A percentile compares a stretch with the other conserved stretches of the same genome.
phyloP scores from a whole-genome alignment of 129 eudicot genomes.

The Pulicaria dysenterica region DNA sequence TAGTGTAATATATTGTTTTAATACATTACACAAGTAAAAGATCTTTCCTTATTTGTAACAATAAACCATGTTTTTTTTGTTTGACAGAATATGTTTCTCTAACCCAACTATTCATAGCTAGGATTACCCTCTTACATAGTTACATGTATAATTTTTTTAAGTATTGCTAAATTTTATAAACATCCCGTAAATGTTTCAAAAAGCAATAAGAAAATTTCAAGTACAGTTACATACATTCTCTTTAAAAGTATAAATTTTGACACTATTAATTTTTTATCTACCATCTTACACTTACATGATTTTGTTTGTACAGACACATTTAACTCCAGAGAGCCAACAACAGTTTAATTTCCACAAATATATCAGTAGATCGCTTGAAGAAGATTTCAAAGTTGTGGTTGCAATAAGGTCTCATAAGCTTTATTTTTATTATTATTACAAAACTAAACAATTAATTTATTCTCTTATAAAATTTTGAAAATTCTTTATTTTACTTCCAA shows the following conservation, averaged over 20 bases:
- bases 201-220: neutral
- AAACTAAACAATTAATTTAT: neutral
- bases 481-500: neutral
- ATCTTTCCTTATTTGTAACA: no score
- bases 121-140: no score
- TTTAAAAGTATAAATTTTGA: neutral
- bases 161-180: no score
- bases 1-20: no score
- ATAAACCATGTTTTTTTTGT: no score
- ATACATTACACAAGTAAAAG: no score
- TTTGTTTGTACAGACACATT: slow-evolving; percentile 47
- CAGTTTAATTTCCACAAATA: slow-evolving; percentile 59
- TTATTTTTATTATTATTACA: neutral
- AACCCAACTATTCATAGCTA: no score
- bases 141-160: no score
- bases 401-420: slow-evolving; percentile 50
- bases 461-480: neutral
- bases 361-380: slow-evolving; percentile 66
- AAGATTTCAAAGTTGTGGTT: slow-evolving; percentile 61
- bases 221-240: neutral
- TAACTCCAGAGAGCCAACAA: slow-evolving; percentile 50
- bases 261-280: neutral
- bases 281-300: neutral
- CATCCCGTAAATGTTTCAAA: no score
- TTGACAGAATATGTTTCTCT: no score